Conservation (phyloP, 73 alveolate genomes). For the Tetrahymena thermophila region DNA sequence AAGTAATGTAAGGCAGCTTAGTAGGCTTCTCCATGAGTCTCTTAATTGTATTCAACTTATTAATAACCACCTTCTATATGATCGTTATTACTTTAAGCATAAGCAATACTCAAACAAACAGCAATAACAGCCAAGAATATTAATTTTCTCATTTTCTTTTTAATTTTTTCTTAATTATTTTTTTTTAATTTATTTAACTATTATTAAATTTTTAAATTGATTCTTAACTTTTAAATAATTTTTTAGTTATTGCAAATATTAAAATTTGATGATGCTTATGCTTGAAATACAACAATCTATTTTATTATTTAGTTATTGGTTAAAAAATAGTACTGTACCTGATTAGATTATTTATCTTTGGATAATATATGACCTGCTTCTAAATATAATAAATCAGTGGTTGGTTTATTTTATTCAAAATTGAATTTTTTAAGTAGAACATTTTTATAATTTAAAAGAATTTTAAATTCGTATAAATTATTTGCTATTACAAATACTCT, state of each 20-base stretch:
- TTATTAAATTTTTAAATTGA: not conserved
- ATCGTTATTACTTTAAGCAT: not conserved
- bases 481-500: too few relatives aligned
- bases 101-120: not conserved
- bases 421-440: too few relatives aligned
- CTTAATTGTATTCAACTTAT: not conserved
- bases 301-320: too few relatives aligned
- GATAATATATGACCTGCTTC: too few relatives aligned
- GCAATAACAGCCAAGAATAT: not conserved
- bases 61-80: not conserved
- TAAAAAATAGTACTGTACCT: too few relatives aligned
- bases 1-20: not conserved
- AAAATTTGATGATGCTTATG: too few relatives aligned
- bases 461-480: too few relatives aligned
- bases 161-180: not conserved
- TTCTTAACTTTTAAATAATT: not conserved
- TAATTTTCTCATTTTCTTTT: not conserved
- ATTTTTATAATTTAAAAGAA: too few relatives aligned
- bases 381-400: too few relatives aligned
- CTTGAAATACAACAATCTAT: too few relatives aligned
- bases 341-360: too few relatives aligned
- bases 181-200: not conserved
- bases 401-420: too few relatives aligned
- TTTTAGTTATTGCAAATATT: not conserved
- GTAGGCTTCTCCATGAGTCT: not conserved